Conservation (phyloP, 495 filamentous ascomycete genomes). For the Tuber aestivum region DNA sequence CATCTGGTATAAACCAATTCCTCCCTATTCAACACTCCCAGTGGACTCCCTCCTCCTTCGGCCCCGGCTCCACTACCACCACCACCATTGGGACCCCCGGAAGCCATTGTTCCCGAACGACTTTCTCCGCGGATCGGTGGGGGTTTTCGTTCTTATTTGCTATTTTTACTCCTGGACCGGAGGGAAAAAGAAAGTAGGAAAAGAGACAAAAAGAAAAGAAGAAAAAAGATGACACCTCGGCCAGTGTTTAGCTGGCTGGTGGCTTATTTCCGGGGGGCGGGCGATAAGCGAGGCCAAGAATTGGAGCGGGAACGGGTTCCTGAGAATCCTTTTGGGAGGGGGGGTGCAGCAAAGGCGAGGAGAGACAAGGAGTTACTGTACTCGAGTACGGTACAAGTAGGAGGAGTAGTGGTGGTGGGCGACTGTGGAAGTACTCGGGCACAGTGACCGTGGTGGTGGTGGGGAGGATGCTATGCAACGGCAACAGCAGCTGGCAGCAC, state of each 20-base stretch:
- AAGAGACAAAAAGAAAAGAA: neutral
- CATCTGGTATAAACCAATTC: neutral
- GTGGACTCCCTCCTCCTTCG: neutral
- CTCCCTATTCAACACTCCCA: neutral
- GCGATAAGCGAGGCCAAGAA: conserved; percentile 31
- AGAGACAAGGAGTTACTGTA: neutral
- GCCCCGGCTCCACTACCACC: neutral
- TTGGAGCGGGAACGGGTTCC: conserved; percentile 18
- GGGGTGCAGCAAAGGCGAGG: neutral
- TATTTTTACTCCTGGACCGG: neutral
- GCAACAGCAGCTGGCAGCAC: neutral
- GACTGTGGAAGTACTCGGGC: neutral
- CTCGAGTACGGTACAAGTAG: no score
- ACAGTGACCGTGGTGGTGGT: neutral
- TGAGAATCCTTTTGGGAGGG: conserved; percentile 13
- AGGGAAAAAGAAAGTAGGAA: neutral
- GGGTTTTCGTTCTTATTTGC: neutral
- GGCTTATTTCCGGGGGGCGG: conserved; percentile 12
- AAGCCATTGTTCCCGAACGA: neutral
- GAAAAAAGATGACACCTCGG: neutral
- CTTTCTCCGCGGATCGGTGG: neutral
- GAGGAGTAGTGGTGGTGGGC: neutral
- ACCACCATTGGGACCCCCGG: neutral
- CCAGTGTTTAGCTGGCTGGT: conserved; percentile 2
- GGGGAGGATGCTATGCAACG: neutral